A percentile compares a stretch with the other conserved stretches of the same genome.
Evolutionary conservation across 129 eudicot species (phyloP).

Genomic region (carrot (Daucus carota)): DNA sequence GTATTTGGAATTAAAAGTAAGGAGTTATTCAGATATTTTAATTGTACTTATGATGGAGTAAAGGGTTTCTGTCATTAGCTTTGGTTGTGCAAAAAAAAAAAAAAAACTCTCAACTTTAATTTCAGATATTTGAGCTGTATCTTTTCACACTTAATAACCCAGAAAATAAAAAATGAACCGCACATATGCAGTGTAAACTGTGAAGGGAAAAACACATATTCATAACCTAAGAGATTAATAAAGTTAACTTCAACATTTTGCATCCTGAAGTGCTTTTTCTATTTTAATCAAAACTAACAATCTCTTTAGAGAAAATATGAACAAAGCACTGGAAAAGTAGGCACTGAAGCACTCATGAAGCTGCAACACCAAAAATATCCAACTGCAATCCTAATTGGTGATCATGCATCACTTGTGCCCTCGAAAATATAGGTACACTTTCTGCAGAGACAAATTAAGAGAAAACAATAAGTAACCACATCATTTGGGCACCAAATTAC

Average conservation of each 20-base stretch:
- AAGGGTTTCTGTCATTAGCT: too few relatives aligned
- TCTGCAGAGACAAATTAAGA: constrained; percentile 41
- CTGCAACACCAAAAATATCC: constrained; percentile 4
- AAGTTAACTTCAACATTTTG: neutral
- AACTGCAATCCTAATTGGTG: neutral
- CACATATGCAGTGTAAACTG: neutral
- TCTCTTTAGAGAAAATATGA: neutral
- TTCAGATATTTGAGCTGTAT: neutral
- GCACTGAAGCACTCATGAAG: constrained; percentile 8
- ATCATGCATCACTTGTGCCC: constrained; percentile 62
- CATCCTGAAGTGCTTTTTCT: neutral
- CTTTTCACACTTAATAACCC: neutral
- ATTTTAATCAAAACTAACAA: neutral
- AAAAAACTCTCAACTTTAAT: too few relatives aligned
- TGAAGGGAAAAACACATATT: neutral
- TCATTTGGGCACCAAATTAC: neutral
- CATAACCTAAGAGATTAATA: neutral
- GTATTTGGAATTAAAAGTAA: neutral
- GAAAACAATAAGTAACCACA: neutral
- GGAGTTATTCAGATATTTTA: too few relatives aligned
- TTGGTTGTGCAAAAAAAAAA: too few relatives aligned
- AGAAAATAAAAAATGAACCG: neutral
- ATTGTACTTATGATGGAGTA: too few relatives aligned
- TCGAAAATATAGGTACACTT: constrained; percentile 78
- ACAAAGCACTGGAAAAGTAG: neutral